Evolutionary conservation across 176 grass and related monocot species (phyloP).

Genomic region (Aechmea fasciata): DNA sequence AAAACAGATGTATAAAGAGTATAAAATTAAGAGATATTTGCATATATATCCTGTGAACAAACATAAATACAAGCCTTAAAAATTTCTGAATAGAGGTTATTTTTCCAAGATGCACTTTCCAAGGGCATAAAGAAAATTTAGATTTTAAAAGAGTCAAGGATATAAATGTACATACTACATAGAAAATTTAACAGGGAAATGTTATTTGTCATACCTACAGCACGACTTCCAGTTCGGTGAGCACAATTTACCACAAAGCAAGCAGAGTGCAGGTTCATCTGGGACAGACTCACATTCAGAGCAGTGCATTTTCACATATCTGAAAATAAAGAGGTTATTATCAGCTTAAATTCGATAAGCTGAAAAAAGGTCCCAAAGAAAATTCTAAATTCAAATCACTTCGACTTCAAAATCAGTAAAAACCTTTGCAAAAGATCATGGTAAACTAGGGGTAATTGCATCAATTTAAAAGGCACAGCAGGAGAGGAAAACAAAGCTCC

Average conservation of each 20-base stretch:
- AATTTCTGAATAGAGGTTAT: too few relatives aligned
- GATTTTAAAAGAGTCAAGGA: not conserved
- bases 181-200: not conserved
- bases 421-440: conserved; percentile 76
- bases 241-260: conserved; percentile 86
- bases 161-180: not conserved
- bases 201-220: conserved; percentile 49
- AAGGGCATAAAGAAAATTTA: too few relatives aligned
- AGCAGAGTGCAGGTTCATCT: conserved; percentile 86
- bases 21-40: too few relatives aligned
- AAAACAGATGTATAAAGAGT: too few relatives aligned
- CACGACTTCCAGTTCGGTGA: conserved; percentile 82
- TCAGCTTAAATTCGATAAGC: not conserved
- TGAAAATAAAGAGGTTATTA: conserved; percentile 11
- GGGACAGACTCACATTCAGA: conserved; percentile 64
- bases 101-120: not conserved
- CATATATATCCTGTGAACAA: too few relatives aligned
- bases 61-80: too few relatives aligned
- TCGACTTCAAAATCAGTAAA: conserved; percentile 1
- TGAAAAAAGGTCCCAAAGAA: not conserved
- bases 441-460: conserved; percentile 78
- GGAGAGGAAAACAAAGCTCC: conserved; percentile 47
- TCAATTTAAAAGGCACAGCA: conserved; percentile 79
- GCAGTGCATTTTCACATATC: conserved; percentile 85
- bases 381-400: conserved; percentile 21